Base-by-base conservation (phyloP, 139 green algal genomes). In the Tetradesmus lagerheimii region DNA sequence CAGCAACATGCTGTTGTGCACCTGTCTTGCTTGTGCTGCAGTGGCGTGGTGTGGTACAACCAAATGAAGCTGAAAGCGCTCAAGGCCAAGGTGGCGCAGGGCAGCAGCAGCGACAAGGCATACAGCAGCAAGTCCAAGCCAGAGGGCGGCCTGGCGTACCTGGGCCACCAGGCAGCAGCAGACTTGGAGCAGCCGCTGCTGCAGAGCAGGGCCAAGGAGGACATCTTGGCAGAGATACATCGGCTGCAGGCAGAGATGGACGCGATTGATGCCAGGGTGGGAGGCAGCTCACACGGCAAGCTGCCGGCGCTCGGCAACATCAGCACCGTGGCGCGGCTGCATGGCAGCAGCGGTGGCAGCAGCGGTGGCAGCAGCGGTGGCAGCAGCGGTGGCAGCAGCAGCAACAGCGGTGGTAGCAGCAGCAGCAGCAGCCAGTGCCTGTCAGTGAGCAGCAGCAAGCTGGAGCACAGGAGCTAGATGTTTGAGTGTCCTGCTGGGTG, bases 61-160 rank as follows among this genome's bases (percentile, higher is more conserved):
- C 93, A 96, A 80, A 92, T 95, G 93, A 97, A 97, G 94, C 93
- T 97, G 64, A 93, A 96, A 66, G 91, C 91, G 80, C 95, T 97
- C 25, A 94, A 91, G 80, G 83, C 88, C 66, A 94, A 93, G 88
- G 93, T 94, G 16, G 87, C 90, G 74, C 71, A 75, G 29, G 90
- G 80, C 80, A 76, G 31, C 50, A 45, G 35, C 66, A 38, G 39
- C 15, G 34, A 50, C 39, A 43, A 11, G 12, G 25, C 43, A 3
- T 31, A 29, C 35, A 53, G 41, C 43, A 64, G 57, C 67, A 39
- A 67, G 41, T 39, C 23, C 25, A 88, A 83, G 0, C 31, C 35
- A 38, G 31, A 29, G 37, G 39, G 78, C 15, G n/a, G 23, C 62
- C n/a, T n/a, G 34, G 53, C 53, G 14, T 79, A 86, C 62, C 82